Percentiles rank a stretch among this genome's conserved stretches.
phyloP scores from a whole-genome alignment of 345 rosid species.

The Hibiscus syriacus region DNA sequence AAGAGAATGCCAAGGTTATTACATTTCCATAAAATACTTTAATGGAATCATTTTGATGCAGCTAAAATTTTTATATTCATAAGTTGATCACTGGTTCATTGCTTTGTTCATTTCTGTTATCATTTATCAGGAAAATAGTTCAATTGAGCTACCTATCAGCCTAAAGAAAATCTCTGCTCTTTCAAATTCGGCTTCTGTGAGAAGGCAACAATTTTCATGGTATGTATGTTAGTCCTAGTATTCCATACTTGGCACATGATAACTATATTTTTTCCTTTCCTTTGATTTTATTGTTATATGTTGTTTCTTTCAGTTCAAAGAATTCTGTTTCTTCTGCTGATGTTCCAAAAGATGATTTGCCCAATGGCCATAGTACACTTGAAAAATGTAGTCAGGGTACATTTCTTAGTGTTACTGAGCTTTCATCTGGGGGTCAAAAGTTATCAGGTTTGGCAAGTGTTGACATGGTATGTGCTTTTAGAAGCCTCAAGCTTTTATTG shows the following conservation, averaged over 20 bases:
- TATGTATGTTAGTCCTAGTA: constrained; percentile 18
- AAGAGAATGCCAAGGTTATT: constrained; percentile 67
- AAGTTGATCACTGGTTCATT: constrained; percentile 2
- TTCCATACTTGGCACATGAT: not conserved
- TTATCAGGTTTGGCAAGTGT: constrained; percentile 34
- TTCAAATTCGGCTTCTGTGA: constrained; percentile 48
- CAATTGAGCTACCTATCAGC: constrained; percentile 33
- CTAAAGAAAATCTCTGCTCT: constrained; percentile 42
- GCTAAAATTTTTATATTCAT: not conserved
- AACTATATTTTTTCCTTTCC: not conserved
- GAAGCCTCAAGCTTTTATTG: constrained; percentile 9
- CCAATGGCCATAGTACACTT: constrained; percentile 30
- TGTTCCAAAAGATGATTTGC: constrained; percentile 28
- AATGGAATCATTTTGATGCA: not conserved
- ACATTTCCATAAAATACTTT: not conserved
- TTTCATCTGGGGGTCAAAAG: constrained; percentile 58
- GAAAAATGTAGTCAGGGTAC: constrained; percentile 54
- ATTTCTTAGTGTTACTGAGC: constrained; percentile 76
- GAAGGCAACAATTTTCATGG: constrained; percentile 43
- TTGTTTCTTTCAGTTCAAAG: constrained; percentile 33
- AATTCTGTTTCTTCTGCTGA: constrained; percentile 31
- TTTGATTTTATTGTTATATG: constrained; percentile 1
- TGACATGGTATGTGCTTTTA: constrained; percentile 65
- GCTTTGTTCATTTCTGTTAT: constrained; percentile 5
- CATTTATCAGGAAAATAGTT: constrained; percentile 40